Percentiles rank a stretch among this genome's conserved stretches.
Conservation (phyloP, 495 filamentous ascomycete genomes). For the Hypoxylon crocopeplum region DNA sequence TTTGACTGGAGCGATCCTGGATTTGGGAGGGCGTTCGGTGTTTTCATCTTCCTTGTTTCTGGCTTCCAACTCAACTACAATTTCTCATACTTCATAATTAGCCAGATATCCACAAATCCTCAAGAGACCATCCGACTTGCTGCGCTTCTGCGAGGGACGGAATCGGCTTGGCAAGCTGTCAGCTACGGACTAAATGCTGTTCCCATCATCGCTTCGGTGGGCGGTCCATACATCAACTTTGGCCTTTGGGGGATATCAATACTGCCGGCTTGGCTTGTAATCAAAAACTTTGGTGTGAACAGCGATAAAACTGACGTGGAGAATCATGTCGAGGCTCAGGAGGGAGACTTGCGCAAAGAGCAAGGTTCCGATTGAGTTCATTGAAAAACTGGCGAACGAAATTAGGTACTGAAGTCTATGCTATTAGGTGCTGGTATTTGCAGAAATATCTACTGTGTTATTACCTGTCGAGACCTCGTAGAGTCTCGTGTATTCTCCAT, state of each 20-base stretch:
- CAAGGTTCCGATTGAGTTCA: background rate
- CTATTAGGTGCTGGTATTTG: too few relatives aligned
- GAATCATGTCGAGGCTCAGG: slow-evolving; percentile 3
- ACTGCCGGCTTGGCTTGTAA: slow-evolving; percentile 64
- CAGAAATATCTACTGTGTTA: too few relatives aligned
- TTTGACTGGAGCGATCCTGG: slow-evolving; percentile 64
- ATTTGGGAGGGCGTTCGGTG: slow-evolving; percentile 63
- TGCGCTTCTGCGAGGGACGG: slow-evolving; percentile 65
- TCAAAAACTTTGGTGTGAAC: slow-evolving; percentile 56
- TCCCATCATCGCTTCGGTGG: slow-evolving; percentile 63
- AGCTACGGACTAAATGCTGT: slow-evolving; percentile 66
- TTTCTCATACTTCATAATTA: slow-evolving; percentile 68
- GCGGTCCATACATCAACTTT: slow-evolving; percentile 68
- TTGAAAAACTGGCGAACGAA: too few relatives aligned
- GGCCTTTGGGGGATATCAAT: slow-evolving; percentile 64
- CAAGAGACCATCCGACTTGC: slow-evolving; percentile 67
- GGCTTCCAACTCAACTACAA: slow-evolving; percentile 71
- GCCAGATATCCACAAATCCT: slow-evolving; percentile 61
- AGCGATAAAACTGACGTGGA: slow-evolving; percentile 13
- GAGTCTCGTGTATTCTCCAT: too few relatives aligned
- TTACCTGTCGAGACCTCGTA: too few relatives aligned
- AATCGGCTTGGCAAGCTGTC: slow-evolving; percentile 68
- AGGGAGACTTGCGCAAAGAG: slow-evolving; percentile 3
- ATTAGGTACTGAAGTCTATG: too few relatives aligned
- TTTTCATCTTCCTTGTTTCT: slow-evolving; percentile 64